Conservation (phyloP, 164 flowering plant species). For the Nymphaea thermarum region DNA sequence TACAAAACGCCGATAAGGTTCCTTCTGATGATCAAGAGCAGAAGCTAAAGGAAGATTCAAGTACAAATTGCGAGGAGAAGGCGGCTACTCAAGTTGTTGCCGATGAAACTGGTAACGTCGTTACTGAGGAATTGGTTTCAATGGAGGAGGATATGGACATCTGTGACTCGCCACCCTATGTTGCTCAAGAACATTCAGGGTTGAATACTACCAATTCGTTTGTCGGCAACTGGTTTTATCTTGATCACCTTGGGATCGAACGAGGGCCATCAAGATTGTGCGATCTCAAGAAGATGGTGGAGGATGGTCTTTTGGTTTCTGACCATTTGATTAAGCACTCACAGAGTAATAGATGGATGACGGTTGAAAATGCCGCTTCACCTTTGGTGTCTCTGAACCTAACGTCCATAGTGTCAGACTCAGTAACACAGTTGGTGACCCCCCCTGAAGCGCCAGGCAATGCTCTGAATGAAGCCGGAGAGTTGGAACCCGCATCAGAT, state of each 20-base stretch:
- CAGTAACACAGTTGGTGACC: conserved; percentile 60
- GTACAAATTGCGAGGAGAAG: conserved; percentile 17
- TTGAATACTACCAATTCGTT: not conserved
- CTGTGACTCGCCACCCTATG: conserved; percentile 93
- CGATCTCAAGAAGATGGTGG: conserved; percentile 67
- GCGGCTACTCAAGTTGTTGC: not conserved
- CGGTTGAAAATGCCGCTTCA: conserved; percentile 93
- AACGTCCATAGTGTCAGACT: conserved; percentile 51
- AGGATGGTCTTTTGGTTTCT: conserved; percentile 58
- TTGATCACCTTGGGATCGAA: conserved; percentile 76
- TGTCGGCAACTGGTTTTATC: conserved; percentile 76
- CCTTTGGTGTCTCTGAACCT: conserved; percentile 53
- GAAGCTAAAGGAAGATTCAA: conserved; percentile 20
- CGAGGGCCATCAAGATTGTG: conserved; percentile 74
- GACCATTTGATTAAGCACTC: conserved; percentile 87
- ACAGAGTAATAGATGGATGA: conserved; percentile 82
- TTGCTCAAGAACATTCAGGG: conserved; percentile 2
- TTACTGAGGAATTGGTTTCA: conserved; percentile 57
- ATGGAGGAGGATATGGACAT: conserved; percentile 99
- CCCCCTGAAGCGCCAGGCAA: conserved; percentile 99
- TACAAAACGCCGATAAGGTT: not conserved
- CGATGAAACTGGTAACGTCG: conserved; percentile 18
- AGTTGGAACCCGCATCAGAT: conserved; percentile 9
- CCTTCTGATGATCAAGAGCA: conserved; percentile 12
- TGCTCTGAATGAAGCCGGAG: conserved; percentile 53